Conservation (phyloP, 768 basidiomycete genomes). For the Kockovaella imperatae region DNA sequence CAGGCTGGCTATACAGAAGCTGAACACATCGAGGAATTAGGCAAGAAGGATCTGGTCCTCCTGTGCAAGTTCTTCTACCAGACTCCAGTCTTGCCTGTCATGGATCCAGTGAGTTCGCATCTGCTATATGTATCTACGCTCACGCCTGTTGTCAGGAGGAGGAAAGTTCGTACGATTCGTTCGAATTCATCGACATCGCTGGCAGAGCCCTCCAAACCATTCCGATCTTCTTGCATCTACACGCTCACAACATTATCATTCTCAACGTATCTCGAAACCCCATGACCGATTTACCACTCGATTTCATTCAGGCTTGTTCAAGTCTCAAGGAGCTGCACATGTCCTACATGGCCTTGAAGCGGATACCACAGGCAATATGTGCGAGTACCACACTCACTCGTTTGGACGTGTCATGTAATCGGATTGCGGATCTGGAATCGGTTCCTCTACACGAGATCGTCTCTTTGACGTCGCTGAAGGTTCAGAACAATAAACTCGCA, state of each 20-base stretch:
- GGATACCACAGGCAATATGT: slow-evolving; percentile 74
- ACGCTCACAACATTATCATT: slow-evolving; percentile 72
- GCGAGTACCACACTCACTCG: slow-evolving; percentile 65
- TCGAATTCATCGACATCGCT: slow-evolving; percentile 72
- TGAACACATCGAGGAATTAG: slow-evolving; percentile 70
- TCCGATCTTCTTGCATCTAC: slow-evolving; percentile 73
- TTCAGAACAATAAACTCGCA: slow-evolving; percentile 88
- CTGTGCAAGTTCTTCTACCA: slow-evolving; percentile 87
- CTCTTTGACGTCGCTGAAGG: slow-evolving; percentile 59
- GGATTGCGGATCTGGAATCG: slow-evolving; percentile 79
- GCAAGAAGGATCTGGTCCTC: slow-evolving; percentile 70
- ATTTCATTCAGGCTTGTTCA: slow-evolving; percentile 85
- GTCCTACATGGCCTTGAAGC: slow-evolving; percentile 88
- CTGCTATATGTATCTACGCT: not conserved
- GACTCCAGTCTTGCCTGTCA: slow-evolving; percentile 44
- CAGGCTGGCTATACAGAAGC: slow-evolving; percentile 75
- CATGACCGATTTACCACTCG: slow-evolving; percentile 89
- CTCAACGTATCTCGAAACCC: slow-evolving; percentile 90
- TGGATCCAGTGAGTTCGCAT: slow-evolving; percentile 38
- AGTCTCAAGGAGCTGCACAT: slow-evolving; percentile 76
- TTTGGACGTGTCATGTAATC: slow-evolving; percentile 84
- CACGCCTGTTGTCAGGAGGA: slow-evolving; percentile 53
- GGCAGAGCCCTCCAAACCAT: slow-evolving; percentile 75
- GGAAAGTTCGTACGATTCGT: slow-evolving; percentile 61
- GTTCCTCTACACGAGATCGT: slow-evolving; percentile 71